phyloP scores from a whole-genome alignment of 768 basidiomycete species.

The Macrocybe gigantea region DNA sequence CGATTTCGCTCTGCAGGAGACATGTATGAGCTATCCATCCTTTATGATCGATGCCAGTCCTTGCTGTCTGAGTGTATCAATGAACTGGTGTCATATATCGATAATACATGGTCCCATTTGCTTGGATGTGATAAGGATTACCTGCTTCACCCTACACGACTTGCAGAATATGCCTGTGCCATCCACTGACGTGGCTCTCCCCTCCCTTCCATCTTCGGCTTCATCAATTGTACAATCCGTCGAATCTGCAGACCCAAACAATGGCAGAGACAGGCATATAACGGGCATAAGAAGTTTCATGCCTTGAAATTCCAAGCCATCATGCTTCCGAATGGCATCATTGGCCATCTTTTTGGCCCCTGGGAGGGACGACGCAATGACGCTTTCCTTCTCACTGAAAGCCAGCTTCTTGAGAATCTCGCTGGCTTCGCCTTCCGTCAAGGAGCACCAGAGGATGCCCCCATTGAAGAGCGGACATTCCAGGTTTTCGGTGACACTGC shows the following conservation, averaged over 20 bases:
- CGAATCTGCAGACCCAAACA: background rate
- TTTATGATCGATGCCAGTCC: too few species aligned
- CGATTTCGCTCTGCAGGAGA: too few species aligned
- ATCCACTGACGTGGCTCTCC: too few species aligned
- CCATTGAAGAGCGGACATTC: conserved; percentile 4
- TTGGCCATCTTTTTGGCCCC: conserved; percentile 1
- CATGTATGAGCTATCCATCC: too few species aligned
- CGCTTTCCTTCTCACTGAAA: background rate
- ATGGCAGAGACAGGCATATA: conserved; percentile 3
- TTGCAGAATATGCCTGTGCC: too few species aligned
- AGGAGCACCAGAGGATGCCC: too few species aligned
- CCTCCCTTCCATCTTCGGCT: too few species aligned
- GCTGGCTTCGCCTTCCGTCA: background rate
- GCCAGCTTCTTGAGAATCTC: background rate
- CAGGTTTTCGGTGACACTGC: conserved; percentile 22
- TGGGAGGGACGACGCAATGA: conserved; percentile 2
- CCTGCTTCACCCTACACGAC: background rate
- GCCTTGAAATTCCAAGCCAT: conserved; percentile 2
- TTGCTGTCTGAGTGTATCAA: too few species aligned
- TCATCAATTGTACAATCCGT: conserved; percentile 4
- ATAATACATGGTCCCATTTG: background rate
- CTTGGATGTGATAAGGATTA: background rate
- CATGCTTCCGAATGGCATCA: conserved; percentile 4
- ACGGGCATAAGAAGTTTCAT: conserved; percentile 2
- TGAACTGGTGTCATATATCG: too few species aligned